Evolutionary conservation across 2,329 filamentous ascomycete species (phyloP).

Genomic region (Didymella arachidicola): DNA sequence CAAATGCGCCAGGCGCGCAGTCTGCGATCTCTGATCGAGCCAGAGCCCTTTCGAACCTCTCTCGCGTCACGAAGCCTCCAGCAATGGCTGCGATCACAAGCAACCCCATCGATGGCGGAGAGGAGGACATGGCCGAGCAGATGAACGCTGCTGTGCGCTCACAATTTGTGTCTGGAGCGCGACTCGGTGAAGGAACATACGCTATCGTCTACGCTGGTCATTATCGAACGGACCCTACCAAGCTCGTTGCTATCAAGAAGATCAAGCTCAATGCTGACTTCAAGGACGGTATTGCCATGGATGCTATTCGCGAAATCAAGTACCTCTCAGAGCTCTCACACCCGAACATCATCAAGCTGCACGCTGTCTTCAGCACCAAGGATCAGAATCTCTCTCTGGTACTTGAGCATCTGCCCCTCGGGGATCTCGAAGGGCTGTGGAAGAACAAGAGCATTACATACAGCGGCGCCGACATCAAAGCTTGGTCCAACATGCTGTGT

Average conservation of each 20-base stretch:
- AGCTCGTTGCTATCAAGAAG: slow-evolving; percentile 89
- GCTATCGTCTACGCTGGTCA: slow-evolving; percentile 93
- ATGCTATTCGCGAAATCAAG: slow-evolving; percentile 94
- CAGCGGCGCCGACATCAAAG: slow-evolving; percentile 89
- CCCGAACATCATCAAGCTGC: slow-evolving; percentile 92
- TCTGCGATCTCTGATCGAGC: slow-evolving; percentile 32
- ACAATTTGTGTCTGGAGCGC: slow-evolving; percentile 92
- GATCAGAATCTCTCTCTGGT: slow-evolving; percentile 97
- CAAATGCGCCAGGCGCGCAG: slow-evolving; percentile 33
- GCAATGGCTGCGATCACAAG: slow-evolving; percentile 24
- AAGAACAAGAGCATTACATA: slow-evolving; percentile 85
- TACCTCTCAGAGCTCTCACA: slow-evolving; percentile 93
- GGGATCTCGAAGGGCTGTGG: slow-evolving; percentile 86
- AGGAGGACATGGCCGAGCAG: slow-evolving; percentile 55
- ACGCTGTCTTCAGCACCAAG: slow-evolving; percentile 93
- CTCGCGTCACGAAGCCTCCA: slow-evolving; percentile 31
- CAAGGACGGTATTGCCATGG: slow-evolving; percentile 89
- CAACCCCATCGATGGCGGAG: slow-evolving; percentile 31
- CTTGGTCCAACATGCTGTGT: slow-evolving; percentile 98
- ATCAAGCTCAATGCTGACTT: slow-evolving; percentile 88
- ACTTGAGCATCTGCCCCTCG: slow-evolving; percentile 90
- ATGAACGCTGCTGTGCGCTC: slow-evolving; percentile 66
- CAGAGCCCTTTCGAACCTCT: slow-evolving; percentile 46
- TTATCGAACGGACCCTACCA: slow-evolving; percentile 72
- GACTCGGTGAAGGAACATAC: slow-evolving; percentile 95